Evolutionary conservation across 1,284 basidiomycete species (phyloP), one percentile per base, ranked within the genome.

Genomic region (Uromyces viciae-fabae): DNA sequence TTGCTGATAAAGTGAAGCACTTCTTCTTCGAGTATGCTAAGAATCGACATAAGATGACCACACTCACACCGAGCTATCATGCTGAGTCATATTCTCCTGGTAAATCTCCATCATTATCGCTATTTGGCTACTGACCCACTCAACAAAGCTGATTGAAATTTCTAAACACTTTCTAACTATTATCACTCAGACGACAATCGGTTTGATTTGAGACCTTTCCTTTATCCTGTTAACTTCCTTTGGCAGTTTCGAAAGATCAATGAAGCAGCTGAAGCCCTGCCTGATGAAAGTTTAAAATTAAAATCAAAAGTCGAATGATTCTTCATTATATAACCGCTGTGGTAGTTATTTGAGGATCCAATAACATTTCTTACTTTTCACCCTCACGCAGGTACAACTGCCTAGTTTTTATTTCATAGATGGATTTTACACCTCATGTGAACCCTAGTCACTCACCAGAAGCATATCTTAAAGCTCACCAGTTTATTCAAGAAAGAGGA

Each of bases 31-130:
- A 80, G 38, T 80, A 80, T 71, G 77, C 77, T 25, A 80, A 52
- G 33, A 80, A 80, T 64, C 68, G 77, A 40, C 77, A 80, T 46
- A 80, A 80, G 31, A 80, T 80, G 77, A 80, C 77, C 25, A 80
- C 77, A 19, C 69, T 80, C 28, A 80, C 77, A 33, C 77, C 77
- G 52, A 80, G 77, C 58, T 80, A 80, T 49, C 77, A 80, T 64
- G 77, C 77, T 25, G 77, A 80, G 54, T 25, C 77, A 46, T 80
- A 80, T 40, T 80, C 77, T 36, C 68, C 69, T 28, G 77, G 77
- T 80, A 33, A 80, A 36, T 73, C 54, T 49, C 22, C 52, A 14
- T 25, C 3, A 56, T 72, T 17, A 31, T 22, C 28, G 31, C 36
- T 5, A n/a, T 15, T 7, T 28, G 2, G 33, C 33, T 66, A n/a